These are phyloP conservation scores for Diaporthe sp. DNA, from an alignment of 2,329 filamentous ascomycete species.

Conservation along the genomic window DNA sequence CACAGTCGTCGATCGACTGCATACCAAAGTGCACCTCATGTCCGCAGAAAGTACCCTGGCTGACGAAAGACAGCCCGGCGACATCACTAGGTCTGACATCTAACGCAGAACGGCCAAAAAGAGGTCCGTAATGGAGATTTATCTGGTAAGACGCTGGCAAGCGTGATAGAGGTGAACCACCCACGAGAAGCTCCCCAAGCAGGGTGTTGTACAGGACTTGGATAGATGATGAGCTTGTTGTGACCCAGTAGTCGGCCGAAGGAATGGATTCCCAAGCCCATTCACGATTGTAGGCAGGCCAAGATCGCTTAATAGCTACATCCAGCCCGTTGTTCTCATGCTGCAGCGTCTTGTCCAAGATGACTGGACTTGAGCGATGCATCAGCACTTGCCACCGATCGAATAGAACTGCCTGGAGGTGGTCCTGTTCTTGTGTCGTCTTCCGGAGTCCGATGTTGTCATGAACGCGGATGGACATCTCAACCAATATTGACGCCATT, in stretches of 20 bases:
- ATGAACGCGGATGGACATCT: neutral
- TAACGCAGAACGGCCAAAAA: constrained; percentile 60
- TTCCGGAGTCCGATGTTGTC: neutral
- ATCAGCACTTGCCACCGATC: neutral
- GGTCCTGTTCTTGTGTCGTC: neutral
- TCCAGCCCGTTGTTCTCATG: neutral
- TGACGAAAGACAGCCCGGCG: constrained; percentile 57
- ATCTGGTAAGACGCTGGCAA: constrained; percentile 61
- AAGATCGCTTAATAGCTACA: neutral
- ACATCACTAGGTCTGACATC: constrained; percentile 58
- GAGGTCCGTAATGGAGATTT: constrained; percentile 54
- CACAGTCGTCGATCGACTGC: neutral
- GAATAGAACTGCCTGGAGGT: neutral
- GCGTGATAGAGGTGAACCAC: constrained; percentile 62
- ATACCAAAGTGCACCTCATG: neutral
- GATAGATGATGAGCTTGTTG: constrained; percentile 42
- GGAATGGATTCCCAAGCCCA: constrained; percentile 30
- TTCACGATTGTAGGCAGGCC: neutral
- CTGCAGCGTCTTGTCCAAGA: neutral
- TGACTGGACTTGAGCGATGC: neutral
- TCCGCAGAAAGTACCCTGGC: constrained; percentile 45
- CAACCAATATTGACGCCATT: neutral
- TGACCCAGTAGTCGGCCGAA: constrained; percentile 43
- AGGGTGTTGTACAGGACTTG: constrained; percentile 64
- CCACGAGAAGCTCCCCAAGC: constrained; percentile 64